Conservation (phyloP, 805 yeast genomes). For the Candida hispaniensis region DNA sequence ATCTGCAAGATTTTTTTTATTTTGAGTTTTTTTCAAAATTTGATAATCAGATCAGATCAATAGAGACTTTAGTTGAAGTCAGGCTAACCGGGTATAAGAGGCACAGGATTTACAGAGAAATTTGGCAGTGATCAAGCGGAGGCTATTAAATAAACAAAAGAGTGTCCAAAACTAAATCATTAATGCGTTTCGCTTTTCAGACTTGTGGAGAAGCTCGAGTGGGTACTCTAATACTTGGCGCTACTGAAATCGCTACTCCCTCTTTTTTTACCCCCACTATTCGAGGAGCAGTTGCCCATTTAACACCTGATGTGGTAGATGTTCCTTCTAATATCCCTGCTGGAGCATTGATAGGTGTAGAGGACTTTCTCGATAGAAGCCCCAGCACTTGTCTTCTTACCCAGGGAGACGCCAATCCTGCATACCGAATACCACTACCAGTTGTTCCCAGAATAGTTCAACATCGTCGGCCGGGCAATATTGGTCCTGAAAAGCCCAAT, state of each 20-base stretch:
- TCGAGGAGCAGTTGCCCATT: conserved; percentile 34
- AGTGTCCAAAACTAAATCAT: too few species aligned
- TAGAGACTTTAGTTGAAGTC: too few species aligned
- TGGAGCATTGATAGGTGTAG: conserved; percentile 27
- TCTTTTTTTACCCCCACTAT: conserved; percentile 29
- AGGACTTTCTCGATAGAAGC: conserved; percentile 31
- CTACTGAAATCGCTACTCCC: conserved; percentile 29
- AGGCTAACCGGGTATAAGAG: too few species aligned
- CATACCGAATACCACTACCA: conserved; percentile 22
- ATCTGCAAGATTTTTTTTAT: too few species aligned
- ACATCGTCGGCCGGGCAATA: conserved; percentile 27
- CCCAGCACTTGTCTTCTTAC: conserved; percentile 15
- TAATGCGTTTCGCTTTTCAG: too few species aligned
- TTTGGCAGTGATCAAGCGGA: too few species aligned
- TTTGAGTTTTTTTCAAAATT: too few species aligned
- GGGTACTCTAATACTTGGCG: too few species aligned
- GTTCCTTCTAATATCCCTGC: conserved; percentile 20
- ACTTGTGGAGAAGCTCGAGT: too few species aligned
- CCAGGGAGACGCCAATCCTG: not conserved
- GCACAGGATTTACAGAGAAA: too few species aligned
- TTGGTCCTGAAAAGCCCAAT: conserved; percentile 29
- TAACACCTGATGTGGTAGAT: conserved; percentile 33
- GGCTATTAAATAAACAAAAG: too few species aligned
- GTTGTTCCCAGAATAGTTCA: conserved; percentile 25
- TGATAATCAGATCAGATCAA: too few species aligned